Evolutionary conservation across 345 rosid genomes (phyloP), one percentile per base, ranked within the genome.

Genomic region (Eucalyptus coolabah): DNA sequence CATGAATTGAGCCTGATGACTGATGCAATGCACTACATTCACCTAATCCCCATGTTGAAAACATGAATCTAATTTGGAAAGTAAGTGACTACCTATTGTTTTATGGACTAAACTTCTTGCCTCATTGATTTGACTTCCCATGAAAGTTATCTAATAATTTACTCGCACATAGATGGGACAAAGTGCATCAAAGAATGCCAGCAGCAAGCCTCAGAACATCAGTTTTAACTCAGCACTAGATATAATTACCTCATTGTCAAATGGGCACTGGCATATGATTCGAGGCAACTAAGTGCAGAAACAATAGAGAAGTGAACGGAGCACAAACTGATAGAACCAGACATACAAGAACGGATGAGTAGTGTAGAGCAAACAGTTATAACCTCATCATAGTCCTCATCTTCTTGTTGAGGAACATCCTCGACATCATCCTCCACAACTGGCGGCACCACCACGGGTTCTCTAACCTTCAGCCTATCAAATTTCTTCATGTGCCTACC

Each of bases 401-500:
- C 95, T 67, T 90, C 95, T 89, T 88, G 91, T 54, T 89, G 88
- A 2, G 91, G 91, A 30, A 34, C 91, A 7, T 90, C 91, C 28
- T 82, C 96, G 28, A 50, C 88, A 83, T 92, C 93, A 87, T 90
- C 93, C 69, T 87, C 89, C 72, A 91, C 93, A 7, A 23, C 47
- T 21, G 21, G 83, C 2, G 90, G 89, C 87, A 89, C 90, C 13
- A 88, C 86, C 90, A 90, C 90, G 7, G 98, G 95, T 69, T 96
- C 98, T 89, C 96, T 94, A 87, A 94, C 94, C 88, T 94, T 95
- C 89, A 80, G 89, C 82, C 99, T 92, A 88, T 93, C 95, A 88
- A 93, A 95, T 53, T 97, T 98, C 90, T 96, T 98, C 97, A 96
- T 93, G 90, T 98, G 99, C 49, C 99, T 94, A 88, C 99, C 99